phyloP scores from a whole-genome alignment of 169 alveolate species.

The Theileria luwenshuni region DNA sequence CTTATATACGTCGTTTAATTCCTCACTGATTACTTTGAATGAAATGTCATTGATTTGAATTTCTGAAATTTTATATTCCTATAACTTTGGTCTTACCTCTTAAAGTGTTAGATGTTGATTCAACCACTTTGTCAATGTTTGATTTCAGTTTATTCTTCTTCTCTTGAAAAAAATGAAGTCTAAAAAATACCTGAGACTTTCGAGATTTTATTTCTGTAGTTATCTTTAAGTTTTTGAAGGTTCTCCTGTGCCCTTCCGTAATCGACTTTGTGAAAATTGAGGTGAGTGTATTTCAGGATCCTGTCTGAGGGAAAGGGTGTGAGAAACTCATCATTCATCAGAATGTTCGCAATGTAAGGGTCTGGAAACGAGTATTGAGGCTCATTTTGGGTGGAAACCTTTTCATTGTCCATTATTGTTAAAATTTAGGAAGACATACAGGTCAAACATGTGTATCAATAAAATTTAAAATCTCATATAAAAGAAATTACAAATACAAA shows the following conservation, averaged over 20 bases:
- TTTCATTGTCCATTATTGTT: background rate
- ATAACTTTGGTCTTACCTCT: background rate
- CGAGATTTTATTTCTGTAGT: background rate
- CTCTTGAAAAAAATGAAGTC: slow-evolving; percentile 3
- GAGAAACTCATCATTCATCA: background rate
- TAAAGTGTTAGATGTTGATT: slow-evolving; percentile 1
- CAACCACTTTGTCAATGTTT: slow-evolving; percentile 13
- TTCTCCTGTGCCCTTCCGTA: background rate
- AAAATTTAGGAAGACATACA: too few species aligned
- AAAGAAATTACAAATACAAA: too few species aligned
- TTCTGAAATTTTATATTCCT: slow-evolving; percentile 3
- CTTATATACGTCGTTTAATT: slow-evolving; percentile 3
- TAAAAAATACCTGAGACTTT: slow-evolving; percentile 15
- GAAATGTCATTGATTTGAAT: slow-evolving; percentile 32
- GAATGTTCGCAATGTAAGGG: background rate
- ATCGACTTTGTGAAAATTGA: background rate
- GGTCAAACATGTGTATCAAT: too few species aligned
- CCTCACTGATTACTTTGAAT: slow-evolving; percentile 7
- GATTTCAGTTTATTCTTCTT: slow-evolving; percentile 21
- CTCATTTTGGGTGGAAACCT: background rate
- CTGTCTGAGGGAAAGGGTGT: background rate
- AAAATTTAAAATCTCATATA: background rate
- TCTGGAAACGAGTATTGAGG: background rate
- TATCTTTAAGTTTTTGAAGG: background rate
- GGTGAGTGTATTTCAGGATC: background rate